Conservation (phyloP, 768 basidiomycete species). For the Lactarius pseudohatsudake region DNA sequence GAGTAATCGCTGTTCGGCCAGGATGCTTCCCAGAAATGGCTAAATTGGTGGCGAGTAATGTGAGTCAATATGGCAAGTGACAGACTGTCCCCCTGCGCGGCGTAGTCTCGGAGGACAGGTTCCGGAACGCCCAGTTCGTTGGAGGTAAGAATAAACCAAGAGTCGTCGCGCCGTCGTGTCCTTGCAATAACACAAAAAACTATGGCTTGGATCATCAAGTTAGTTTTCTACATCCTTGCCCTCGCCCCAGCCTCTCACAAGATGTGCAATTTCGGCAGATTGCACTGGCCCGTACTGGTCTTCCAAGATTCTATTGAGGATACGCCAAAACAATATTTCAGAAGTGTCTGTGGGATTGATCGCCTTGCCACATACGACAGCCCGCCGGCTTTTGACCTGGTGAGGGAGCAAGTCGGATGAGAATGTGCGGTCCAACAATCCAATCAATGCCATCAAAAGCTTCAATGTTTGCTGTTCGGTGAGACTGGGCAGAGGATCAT, state of each 20-base stretch:
- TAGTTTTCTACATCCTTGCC: no score
- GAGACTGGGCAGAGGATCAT: background rate
- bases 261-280: background rate
- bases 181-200: background rate
- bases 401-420: background rate
- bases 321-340: rapidly evolving
- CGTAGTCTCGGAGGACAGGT: background rate
- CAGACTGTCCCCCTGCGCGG: background rate
- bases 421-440: background rate
- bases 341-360: background rate
- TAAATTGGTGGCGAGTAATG: background rate
- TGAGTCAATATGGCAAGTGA: background rate
- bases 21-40: rapidly evolving
- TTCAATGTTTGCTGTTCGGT: background rate
- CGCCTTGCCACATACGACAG: background rate
- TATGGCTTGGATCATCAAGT: background rate
- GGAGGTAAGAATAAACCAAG: background rate
- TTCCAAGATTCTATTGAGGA: background rate
- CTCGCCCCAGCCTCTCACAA: background rate
- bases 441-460: background rate
- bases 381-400: background rate
- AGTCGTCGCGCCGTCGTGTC: background rate
- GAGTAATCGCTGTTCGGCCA: no score
- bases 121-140: background rate
- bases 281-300: background rate